Conservation (phyloP, 116 monocot genomes). For the Dioscorea cayenensis region DNA sequence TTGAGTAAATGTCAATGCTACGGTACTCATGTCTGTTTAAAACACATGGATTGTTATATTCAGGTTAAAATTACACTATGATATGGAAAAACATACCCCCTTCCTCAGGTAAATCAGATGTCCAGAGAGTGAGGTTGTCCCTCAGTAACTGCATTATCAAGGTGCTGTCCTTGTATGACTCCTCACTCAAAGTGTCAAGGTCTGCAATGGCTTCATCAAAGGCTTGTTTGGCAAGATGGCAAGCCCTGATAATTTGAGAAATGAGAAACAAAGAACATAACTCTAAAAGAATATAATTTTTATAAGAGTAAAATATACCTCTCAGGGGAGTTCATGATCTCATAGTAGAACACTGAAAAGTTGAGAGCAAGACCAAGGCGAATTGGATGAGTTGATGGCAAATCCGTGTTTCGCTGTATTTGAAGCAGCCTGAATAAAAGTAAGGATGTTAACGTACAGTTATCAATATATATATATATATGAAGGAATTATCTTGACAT, state of each 20-base stretch:
- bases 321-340: constrained; percentile 31
- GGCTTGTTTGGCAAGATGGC: constrained; percentile 2
- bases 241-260: background rate
- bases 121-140: constrained; percentile 29
- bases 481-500: background rate
- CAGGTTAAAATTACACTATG: background rate
- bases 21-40: background rate
- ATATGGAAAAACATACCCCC: constrained; percentile 5
- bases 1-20: too few relatives aligned
- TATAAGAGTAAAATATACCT: constrained; percentile 8
- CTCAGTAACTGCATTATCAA: constrained; percentile 23
- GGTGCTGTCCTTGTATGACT: constrained; percentile 28
- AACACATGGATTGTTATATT: background rate
- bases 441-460: background rate
- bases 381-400: constrained; percentile 27
- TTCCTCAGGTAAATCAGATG: constrained; percentile 18
- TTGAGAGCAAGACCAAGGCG: constrained; percentile 36
- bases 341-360: constrained; percentile 45
- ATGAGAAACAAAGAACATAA: background rate
- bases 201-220: constrained; percentile 26
- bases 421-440: constrained; percentile 14
- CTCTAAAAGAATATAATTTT: background rate
- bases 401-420: constrained; percentile 17
- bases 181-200: constrained; percentile 10
- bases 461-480: background rate